Evolutionary conservation across 2,329 filamentous ascomycete species (phyloP).

Genomic region (Coniella vitis): DNA sequence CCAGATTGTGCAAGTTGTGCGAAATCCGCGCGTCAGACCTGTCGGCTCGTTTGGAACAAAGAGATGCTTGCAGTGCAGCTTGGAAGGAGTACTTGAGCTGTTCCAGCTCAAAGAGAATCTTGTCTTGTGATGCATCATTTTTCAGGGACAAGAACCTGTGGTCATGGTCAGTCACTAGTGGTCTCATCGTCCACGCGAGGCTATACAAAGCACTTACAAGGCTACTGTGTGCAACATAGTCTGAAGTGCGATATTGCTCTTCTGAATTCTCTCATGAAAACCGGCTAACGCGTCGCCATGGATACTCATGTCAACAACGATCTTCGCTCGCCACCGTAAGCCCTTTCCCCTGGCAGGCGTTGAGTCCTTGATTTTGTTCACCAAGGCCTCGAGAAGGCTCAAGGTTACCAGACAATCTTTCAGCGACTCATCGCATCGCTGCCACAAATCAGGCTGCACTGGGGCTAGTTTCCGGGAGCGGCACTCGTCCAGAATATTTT

Average conservation of each 20-base stretch:
- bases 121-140: slow-evolving; percentile 16
- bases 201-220: slow-evolving; percentile 12
- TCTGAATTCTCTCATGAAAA: slow-evolving; percentile 22
- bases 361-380: slow-evolving; percentile 17
- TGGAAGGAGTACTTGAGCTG: slow-evolving; percentile 19
- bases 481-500: slow-evolving; percentile 18
- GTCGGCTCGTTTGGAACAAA: slow-evolving; percentile 7
- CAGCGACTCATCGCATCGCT: slow-evolving; percentile 19
- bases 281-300: slow-evolving; percentile 17
- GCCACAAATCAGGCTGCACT: slow-evolving; percentile 20
- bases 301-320: slow-evolving; percentile 16
- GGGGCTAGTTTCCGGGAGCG: slow-evolving; percentile 17
- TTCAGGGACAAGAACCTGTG: slow-evolving; percentile 17
- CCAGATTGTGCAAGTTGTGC: slow-evolving; percentile 19
- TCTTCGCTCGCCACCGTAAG: slow-evolving; percentile 11
- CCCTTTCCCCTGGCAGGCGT: not conserved
- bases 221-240: slow-evolving; percentile 23
- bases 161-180: too few species aligned
- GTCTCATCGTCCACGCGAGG: too few species aligned
- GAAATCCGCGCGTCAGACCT: slow-evolving; percentile 13
- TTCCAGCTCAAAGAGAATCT: slow-evolving; percentile 17
- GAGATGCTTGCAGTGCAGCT: slow-evolving; percentile 17
- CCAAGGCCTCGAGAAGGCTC: slow-evolving; percentile 16
- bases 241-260: slow-evolving; percentile 23
- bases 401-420: slow-evolving; percentile 18